Evolutionary conservation across 371 early-diverging fungal genomes (phyloP).

Genomic region (Mucor irregularis): DNA sequence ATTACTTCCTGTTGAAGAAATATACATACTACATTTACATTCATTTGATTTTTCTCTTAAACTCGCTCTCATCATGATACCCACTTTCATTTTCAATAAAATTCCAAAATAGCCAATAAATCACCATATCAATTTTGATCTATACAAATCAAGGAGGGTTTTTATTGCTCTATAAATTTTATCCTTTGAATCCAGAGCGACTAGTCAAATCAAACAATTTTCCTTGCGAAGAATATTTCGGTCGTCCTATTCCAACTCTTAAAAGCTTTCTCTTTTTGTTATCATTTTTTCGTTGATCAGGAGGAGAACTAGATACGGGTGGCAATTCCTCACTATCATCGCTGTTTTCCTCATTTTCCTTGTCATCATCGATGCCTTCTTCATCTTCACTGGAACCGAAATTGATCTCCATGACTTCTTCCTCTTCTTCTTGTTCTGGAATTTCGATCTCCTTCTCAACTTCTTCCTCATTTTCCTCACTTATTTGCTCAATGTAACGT

Average conservation of each 20-base stretch:
- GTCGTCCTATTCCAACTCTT: constrained; percentile 21
- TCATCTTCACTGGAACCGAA: neutral
- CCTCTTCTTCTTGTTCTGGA: constrained; percentile 17
- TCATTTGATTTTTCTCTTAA: too few species aligned
- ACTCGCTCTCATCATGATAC: too few species aligned
- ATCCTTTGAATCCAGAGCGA: too few species aligned
- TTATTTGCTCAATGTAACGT: neutral
- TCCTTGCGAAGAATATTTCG: neutral
- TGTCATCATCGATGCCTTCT: constrained; percentile 14
- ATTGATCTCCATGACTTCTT: neutral
- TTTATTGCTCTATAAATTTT: too few species aligned
- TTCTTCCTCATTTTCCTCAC: constrained; percentile 12
- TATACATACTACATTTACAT: too few species aligned
- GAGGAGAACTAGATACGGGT: neutral
- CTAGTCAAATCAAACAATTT: constrained; percentile 15
- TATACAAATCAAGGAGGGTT: too few species aligned
- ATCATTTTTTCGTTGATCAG: neutral
- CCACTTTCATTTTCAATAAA: too few species aligned
- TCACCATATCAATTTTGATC: too few species aligned
- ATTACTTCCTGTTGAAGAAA: too few species aligned
- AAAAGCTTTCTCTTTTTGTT: constrained; percentile 16
- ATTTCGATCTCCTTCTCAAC: neutral
- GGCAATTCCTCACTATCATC: neutral
- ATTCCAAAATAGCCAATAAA: too few species aligned
- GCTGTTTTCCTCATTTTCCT: constrained; percentile 12